A percentile compares a stretch with the other conserved stretches of the same genome.
Evolutionary conservation across 805 yeast genomes (phyloP).

Genomic region (Wickerhamomyces subpelliculosus): DNA sequence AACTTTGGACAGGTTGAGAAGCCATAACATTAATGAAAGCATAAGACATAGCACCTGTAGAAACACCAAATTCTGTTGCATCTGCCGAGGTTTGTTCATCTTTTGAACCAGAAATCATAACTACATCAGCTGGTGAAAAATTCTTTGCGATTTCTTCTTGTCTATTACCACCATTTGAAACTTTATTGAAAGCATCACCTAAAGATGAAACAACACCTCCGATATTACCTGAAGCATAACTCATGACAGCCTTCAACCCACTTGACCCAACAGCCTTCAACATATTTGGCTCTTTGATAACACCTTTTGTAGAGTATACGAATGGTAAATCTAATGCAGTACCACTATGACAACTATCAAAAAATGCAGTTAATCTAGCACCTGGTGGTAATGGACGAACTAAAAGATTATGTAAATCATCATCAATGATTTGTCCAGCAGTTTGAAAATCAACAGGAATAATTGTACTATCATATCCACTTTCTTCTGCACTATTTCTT

Average conservation of each 20-base stretch:
- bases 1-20: constrained; percentile 48
- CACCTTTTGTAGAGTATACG: constrained; percentile 65
- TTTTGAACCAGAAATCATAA: constrained; percentile 62
- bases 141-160: constrained; percentile 36
- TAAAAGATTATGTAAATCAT: constrained; percentile 53
- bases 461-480: constrained; percentile 55
- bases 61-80: constrained; percentile 52
- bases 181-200: constrained; percentile 15
- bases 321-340: constrained; percentile 65
- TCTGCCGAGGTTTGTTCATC: constrained; percentile 57
- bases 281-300: constrained; percentile 62
- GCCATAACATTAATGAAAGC: constrained; percentile 57
- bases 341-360: constrained; percentile 75
- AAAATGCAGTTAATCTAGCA: constrained; percentile 60
- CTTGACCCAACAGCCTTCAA: constrained; percentile 62
- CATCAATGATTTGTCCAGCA: constrained; percentile 61
- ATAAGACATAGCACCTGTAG: constrained; percentile 73
- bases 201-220: constrained; percentile 25
- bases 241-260: constrained; percentile 43
- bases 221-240: constrained; percentile 47
- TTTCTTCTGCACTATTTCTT: constrained; percentile 59
- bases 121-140: constrained; percentile 61
- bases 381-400: constrained; percentile 60
- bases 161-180: constrained; percentile 19
- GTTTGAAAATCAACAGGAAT: constrained; percentile 58